Conservation (phyloP, 1,139 yeast genomes). For the Maudiozyma humilis region DNA sequence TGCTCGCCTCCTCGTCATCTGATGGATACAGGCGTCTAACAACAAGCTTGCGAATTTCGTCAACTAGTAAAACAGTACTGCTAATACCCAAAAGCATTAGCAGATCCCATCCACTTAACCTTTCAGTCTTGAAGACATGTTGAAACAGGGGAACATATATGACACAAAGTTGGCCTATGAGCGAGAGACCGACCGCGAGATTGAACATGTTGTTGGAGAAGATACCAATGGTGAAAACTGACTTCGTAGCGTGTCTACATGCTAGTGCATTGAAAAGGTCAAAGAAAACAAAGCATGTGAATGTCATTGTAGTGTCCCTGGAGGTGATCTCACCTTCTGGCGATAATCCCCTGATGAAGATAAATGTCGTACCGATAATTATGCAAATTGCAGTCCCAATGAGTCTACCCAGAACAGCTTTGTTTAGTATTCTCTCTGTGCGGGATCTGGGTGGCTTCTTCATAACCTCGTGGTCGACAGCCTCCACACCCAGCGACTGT, state of each 20-base stretch:
- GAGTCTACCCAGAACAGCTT: slow-evolving; percentile 63
- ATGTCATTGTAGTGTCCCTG: slow-evolving; percentile 97
- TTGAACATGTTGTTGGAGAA: slow-evolving; percentile 82
- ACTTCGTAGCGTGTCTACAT: slow-evolving; percentile 79
- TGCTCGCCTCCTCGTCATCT: no score
- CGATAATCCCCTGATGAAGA: slow-evolving; percentile 75
- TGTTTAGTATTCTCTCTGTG: slow-evolving; percentile 70
- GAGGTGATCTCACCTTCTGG: slow-evolving; percentile 68
- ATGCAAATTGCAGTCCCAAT: slow-evolving; percentile 67
- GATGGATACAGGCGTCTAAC: no score
- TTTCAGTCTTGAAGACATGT: slow-evolving; percentile 86
- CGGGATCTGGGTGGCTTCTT: slow-evolving; percentile 85
- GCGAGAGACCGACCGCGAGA: slow-evolving; percentile 79
- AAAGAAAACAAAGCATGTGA: slow-evolving; percentile 87
- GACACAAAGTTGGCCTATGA: slow-evolving; percentile 85
- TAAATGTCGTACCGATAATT: slow-evolving; percentile 71
- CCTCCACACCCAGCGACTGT: slow-evolving; percentile 92
- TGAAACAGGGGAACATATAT: slow-evolving; percentile 90
- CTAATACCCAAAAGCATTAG: slow-evolving; percentile 54
- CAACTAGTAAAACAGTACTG: slow-evolving; percentile 76
- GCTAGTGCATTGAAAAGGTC: slow-evolving; percentile 95
- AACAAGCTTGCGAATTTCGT: slow-evolving; percentile 63
- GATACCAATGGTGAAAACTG: slow-evolving; percentile 68
- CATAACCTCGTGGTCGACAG: slow-evolving; percentile 93
- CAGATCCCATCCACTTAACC: slow-evolving; percentile 61